Base-by-base conservation (phyloP, 441 rosid genomes). In the Biscutella laevigata region DNA sequence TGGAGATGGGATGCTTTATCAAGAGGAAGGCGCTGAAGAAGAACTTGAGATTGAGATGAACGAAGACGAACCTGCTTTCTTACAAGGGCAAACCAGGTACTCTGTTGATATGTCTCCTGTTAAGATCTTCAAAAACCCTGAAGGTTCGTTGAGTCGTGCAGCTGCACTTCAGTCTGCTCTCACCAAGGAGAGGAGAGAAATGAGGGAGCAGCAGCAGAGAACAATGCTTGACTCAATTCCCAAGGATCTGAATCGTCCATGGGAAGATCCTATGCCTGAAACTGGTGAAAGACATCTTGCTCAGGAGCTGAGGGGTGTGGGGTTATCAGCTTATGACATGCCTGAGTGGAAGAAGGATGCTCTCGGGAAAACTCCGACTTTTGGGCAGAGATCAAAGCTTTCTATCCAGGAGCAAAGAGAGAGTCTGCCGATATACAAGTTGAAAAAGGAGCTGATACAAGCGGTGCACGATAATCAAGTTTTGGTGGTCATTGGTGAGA, bases 261-360 rank as follows among this genome's bases (percentile, higher is more conserved):
- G 95, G 95, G 86, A 86, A 68, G 91, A 83, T 33, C 95, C 91
- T 35, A 86, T 86, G 88, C 95, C 95, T 2, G 88, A 83, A 80
- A 83, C 83, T n/a, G 86, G 95, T 27, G 95, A 86, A 72, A 81
- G 91, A 44, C 95, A 83, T 81, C 91, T 86, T 6, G 95, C 95
- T 3, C 91, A 86, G 66, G 95, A 86, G 74, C 88, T 85, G 32
- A 73, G 94, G 28, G 94, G 94, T 51, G 90, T 85, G 20, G 90
- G 94, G 17, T 66, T 85, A 57, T 85, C 95, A 6, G 90, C 90
- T 35, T 82, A 82, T 53, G 83, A 85, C 70, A 80, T 80, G 90
- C 95, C 95, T n/a, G 90, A 85, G 49, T 85, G 95, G 90, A 82
- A 85, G 77, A 85, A 82, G 70, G 90, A 85, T 65, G 88, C 95